These are phyloP conservation scores for Syzygium aromaticum DNA, from an alignment of 345 rosid genomes.

Conservation along the genomic window DNA sequence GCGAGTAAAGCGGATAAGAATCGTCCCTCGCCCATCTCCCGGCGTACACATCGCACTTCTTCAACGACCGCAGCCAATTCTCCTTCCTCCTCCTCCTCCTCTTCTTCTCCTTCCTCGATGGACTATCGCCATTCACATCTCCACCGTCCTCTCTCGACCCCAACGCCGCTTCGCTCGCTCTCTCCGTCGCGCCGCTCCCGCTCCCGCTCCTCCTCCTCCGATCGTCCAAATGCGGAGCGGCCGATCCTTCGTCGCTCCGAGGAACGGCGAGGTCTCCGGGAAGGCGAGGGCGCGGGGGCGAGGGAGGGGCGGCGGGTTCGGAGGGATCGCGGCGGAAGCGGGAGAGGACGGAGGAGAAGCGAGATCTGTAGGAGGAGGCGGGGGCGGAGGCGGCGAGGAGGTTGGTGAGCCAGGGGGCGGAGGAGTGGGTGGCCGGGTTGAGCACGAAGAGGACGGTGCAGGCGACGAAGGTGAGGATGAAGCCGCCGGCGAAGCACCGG, in stretches of 20 bases:
- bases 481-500: neutral
- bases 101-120: slow-evolving; percentile 2
- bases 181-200: neutral
- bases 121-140: neutral
- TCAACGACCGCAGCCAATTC: slow-evolving; percentile 4
- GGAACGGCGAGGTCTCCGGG: neutral
- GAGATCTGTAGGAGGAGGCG: slow-evolving; percentile 5
- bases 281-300: neutral
- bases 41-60: slow-evolving; percentile 25
- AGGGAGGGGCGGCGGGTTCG: neutral
- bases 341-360: slow-evolving; percentile 5
- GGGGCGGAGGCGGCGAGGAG: neutral
- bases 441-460: slow-evolving; percentile 10
- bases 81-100: neutral
- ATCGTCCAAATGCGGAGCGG: neutral
- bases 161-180: neutral
- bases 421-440: slow-evolving; percentile 1
- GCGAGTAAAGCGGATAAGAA: slow-evolving; percentile 20
- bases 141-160: neutral
- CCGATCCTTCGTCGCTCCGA: neutral
- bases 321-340: slow-evolving; percentile 9
- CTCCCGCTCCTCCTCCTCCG: neutral
- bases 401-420: slow-evolving; percentile 12
- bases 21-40: slow-evolving; percentile 40
- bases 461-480: slow-evolving; percentile 8